phyloP scores from a whole-genome alignment of 768 basidiomycete species.

The Lepiota venenata region DNA sequence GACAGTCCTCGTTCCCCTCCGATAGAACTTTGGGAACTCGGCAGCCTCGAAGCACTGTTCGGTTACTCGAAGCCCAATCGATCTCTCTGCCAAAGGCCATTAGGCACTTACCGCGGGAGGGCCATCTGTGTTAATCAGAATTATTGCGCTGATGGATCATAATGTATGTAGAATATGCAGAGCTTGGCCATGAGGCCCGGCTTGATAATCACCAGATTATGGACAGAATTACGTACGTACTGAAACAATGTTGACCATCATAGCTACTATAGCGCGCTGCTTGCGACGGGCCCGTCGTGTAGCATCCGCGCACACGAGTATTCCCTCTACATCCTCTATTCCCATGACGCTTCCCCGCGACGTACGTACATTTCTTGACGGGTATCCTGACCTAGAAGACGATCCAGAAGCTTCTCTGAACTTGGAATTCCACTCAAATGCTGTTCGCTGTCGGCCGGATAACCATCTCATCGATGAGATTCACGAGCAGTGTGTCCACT shows the following conservation, averaged over 20 bases:
- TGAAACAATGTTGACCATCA: neutral
- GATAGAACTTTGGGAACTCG: no score
- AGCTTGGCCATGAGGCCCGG: no score
- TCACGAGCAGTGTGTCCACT: slow-evolving; percentile 44
- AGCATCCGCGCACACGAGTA: neutral
- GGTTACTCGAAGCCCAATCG: no score
- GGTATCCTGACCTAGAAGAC: slow-evolving; percentile 44
- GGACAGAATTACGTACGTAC: no score
- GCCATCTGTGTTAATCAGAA: no score
- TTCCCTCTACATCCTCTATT: neutral
- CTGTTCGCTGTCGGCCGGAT: slow-evolving; percentile 56
- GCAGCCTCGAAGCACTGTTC: no score
- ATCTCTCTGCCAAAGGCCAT: no score
- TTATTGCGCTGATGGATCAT: no score
- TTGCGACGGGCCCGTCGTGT: neutral
- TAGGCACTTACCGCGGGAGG: no score
- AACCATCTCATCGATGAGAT: slow-evolving; percentile 59
- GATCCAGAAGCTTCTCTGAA: slow-evolving; percentile 42
- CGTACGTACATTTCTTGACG: slow-evolving; percentile 53
- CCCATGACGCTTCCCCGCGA: slow-evolving; percentile 49
- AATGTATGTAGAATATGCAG: no score
- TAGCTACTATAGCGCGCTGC: neutral
- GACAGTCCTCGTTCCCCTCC: no score
- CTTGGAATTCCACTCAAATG: slow-evolving; percentile 60
- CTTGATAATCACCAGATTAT: neutral